A percentile compares a stretch with the other conserved stretches of the same genome.
These are phyloP conservation scores for Pseudevernia furfuracea DNA, from an alignment of 495 filamentous ascomycete species.

Conservation along the genomic window DNA sequence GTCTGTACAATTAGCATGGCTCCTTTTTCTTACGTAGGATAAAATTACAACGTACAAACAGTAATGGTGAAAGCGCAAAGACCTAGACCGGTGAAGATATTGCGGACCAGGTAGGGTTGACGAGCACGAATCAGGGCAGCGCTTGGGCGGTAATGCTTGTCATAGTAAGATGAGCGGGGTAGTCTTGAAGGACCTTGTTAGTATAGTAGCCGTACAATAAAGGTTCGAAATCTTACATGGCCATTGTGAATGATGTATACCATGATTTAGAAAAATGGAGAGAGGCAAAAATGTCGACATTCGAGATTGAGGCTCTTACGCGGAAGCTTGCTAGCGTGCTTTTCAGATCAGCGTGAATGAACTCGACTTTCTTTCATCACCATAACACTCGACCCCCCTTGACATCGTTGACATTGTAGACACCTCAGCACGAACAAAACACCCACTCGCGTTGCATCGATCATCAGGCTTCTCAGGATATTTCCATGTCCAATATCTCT, in stretches of 20 bases:
- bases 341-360: background rate
- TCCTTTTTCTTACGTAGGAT: background rate
- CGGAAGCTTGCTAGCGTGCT: constrained; percentile 9
- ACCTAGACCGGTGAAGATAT: constrained; percentile 63
- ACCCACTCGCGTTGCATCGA: background rate
- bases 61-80: constrained; percentile 62
- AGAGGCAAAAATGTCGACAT: background rate
- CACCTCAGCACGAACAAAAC: background rate
- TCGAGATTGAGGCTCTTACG: constrained; percentile 8
- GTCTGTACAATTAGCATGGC: constrained; percentile 45
- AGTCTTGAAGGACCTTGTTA: constrained; percentile 40
- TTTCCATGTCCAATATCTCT: background rate
- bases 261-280: background rate
- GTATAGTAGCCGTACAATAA: background rate
- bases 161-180: constrained; percentile 79
- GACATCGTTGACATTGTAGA: background rate
- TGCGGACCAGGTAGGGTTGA: constrained; percentile 85
- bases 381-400: background rate
- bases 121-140: constrained; percentile 83
- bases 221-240: background rate
- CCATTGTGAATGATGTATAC: constrained; percentile 1
- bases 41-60: constrained; percentile 60
- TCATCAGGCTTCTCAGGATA: background rate
- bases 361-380: background rate
- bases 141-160: constrained; percentile 68